Conservation (phyloP, 202 grass and related monocot species). For the Setaria viridis region DNA sequence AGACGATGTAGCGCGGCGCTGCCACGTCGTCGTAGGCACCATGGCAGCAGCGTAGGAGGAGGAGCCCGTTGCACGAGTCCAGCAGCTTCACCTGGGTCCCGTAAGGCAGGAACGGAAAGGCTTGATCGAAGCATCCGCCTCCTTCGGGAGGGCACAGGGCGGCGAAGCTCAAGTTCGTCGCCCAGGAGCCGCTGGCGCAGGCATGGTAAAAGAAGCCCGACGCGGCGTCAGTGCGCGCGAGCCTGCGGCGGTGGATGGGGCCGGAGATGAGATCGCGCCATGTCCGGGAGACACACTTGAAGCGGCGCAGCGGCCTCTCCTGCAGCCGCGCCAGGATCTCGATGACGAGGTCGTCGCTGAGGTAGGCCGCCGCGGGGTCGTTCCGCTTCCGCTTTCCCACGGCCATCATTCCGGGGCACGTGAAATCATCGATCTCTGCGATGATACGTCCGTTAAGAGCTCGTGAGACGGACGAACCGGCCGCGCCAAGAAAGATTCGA, state of each 20-base stretch:
- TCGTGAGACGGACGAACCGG: too few relatives aligned
- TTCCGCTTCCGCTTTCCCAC: too few relatives aligned
- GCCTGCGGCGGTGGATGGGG: background rate
- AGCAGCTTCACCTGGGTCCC: background rate
- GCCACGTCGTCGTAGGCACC: background rate
- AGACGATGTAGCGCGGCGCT: background rate
- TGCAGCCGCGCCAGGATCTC: background rate
- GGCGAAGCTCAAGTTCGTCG: background rate
- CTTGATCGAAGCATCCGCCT: background rate
- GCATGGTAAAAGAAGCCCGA: background rate
- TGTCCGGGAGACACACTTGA: background rate
- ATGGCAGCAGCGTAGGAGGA: background rate
- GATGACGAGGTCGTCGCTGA: too few relatives aligned
- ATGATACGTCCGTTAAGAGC: too few relatives aligned
- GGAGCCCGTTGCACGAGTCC: conserved; percentile 24
- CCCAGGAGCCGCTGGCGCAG: background rate
- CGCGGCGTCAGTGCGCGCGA: background rate
- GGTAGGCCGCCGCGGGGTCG: too few relatives aligned
- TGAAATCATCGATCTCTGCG: too few relatives aligned
- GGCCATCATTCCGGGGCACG: too few relatives aligned
- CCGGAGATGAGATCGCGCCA: conserved; percentile 10
- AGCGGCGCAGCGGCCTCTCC: background rate
- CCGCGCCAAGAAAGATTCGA: too few relatives aligned
- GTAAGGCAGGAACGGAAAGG: background rate
- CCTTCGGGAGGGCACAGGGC: background rate